Evolutionary conservation across 164 flowering plant genomes (phyloP).

Genomic region (Annona cherimola): DNA sequence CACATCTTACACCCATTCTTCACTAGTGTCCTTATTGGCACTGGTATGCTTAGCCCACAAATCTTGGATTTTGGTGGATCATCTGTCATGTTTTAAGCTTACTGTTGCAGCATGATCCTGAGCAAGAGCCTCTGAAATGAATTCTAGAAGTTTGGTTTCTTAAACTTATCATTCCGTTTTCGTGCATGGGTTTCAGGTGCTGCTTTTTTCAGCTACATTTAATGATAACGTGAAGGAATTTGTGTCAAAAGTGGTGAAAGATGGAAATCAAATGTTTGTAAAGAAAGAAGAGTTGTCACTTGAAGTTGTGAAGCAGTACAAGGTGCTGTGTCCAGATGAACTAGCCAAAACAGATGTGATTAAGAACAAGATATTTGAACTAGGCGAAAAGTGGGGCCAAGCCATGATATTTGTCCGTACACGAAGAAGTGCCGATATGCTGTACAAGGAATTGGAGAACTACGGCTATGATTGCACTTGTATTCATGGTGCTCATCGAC

Average conservation of each 20-base stretch:
- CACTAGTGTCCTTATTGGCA: not conserved
- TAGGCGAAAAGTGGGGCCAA: constrained; percentile 82
- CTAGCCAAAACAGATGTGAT: constrained; percentile 53
- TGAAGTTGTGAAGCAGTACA: constrained; percentile 86
- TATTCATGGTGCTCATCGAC: constrained; percentile 66
- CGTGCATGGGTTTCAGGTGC: constrained; percentile 47
- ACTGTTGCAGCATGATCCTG: not conserved
- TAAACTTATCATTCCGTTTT: not conserved
- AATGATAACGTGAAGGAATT: constrained; percentile 73
- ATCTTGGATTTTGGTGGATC: not conserved
- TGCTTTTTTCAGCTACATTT: constrained; percentile 92
- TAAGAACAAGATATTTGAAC: constrained; percentile 62
- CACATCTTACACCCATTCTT: not conserved
- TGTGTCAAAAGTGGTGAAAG: constrained; percentile 54
- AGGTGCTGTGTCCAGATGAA: constrained; percentile 80
- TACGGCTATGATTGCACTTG: constrained; percentile 75
- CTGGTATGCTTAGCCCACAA: not conserved
- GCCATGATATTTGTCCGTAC: constrained; percentile 80
- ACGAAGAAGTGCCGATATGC: constrained; percentile 44
- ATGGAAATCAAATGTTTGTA: constrained; percentile 78
- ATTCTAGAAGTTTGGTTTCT: not conserved
- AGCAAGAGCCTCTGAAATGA: not conserved
- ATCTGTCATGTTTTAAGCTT: not conserved
- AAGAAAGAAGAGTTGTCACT: constrained; percentile 88
- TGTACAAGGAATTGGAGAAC: constrained; percentile 48